These are phyloP conservation scores for Sanghuangporus sanghuang DNA, from an alignment of 1,284 basidiomycete genomes.

Conservation along the genomic window DNA sequence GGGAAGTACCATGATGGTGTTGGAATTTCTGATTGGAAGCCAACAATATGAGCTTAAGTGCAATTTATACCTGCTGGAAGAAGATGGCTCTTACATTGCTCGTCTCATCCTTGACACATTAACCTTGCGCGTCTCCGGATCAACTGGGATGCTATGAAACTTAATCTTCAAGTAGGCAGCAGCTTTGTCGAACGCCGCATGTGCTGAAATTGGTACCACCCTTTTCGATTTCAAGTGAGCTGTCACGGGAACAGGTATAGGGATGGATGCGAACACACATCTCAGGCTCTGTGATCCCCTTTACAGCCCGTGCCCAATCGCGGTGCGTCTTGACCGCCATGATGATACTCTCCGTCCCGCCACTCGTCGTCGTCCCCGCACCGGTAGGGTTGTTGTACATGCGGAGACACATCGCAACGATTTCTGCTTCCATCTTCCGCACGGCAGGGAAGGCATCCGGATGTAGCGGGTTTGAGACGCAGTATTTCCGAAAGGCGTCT, in stretches of 20 bases:
- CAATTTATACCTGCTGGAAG: neutral
- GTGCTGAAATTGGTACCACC: constrained; percentile 81
- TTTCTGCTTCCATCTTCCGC: constrained; percentile 96
- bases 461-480: constrained; percentile 87
- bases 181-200: constrained; percentile 95
- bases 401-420: constrained; percentile 89
- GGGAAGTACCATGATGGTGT: constrained; percentile 72
- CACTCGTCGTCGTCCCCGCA: constrained; percentile 90
- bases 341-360: constrained; percentile 94
- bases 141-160: constrained; percentile 85
- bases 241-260: neutral
- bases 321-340: constrained; percentile 94
- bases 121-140: constrained; percentile 76
- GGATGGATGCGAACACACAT: constrained; percentile 53
- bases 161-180: constrained; percentile 91
- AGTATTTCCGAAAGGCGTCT: constrained; percentile 65
- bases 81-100: constrained; percentile 65
- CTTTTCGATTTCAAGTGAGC: constrained; percentile 34
- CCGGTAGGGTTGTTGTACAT: constrained; percentile 84
- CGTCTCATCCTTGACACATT: constrained; percentile 73
- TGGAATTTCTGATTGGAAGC: constrained; percentile 52
- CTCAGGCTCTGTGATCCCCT: constrained; percentile 89
- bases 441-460: constrained; percentile 94
- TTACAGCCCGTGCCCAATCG: constrained; percentile 84
- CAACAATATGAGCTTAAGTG: too few species aligned